Evolutionary conservation across 2,329 filamentous ascomycete species (phyloP), one percentile per base, ranked within the genome.

Genomic region (Ceratocystis harringtonii): DNA sequence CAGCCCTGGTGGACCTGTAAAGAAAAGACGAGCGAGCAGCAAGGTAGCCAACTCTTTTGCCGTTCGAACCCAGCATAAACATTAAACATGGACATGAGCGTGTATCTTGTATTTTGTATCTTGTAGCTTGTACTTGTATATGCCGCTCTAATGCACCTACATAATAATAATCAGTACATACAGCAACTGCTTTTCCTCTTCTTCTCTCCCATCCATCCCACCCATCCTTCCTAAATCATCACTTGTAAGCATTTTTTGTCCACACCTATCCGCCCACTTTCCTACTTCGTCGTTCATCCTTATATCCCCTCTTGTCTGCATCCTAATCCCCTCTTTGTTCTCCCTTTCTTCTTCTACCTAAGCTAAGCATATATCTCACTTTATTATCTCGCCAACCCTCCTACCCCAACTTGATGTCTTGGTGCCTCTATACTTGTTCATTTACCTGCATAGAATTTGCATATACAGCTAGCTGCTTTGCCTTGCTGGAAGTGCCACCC

Each of bases 291-390:
- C 55, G 28, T 58, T 30, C 28, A 25, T 58, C 15, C 28, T 58
- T 58, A 58, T 58, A 58, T 58, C 55, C 55, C 55, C 55, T 58
- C 55, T 10, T 36, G 25, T 36, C 55, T 58, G 55, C 55, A 58
- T 58, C n/a, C 48, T 52, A 25, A 6, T 6, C 48, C 25, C 6
- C 48, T 52, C 28, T 8, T 58, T 58, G 22, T 36, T 36, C 55
- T 36, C 30, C 30, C 17, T 30, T 58, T 58, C 55, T 58, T 19
- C 55, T 19, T 30, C 17, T 36, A 10, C 55, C 55, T 12, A 52
- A 28, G 8, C 30, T n/a, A 41, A 41, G 36, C 36, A 41, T 41
- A 41, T 36, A 10, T 58, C 55, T 30, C 17, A 10, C 22, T 5
- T 10, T 32, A 30, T 36, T 36, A 32, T 25, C 17, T n/a, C 15